Conservation (phyloP, 352 stramenopile species). For the Poterioochromonas sp. region DNA sequence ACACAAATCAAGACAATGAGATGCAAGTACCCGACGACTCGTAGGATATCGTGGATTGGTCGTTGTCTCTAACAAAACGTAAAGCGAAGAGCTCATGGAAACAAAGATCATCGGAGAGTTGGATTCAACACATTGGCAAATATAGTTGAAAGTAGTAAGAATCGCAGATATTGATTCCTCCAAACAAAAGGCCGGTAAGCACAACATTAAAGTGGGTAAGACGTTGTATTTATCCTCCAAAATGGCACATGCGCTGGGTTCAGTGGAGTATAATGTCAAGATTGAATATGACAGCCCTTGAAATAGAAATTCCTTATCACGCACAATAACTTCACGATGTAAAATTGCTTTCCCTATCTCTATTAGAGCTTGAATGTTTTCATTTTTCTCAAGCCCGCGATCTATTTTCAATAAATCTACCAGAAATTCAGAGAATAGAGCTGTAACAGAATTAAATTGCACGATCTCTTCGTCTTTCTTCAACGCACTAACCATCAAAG, state of each 20-base stretch:
- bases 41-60: background rate
- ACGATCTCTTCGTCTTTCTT: background rate
- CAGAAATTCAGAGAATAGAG: background rate
- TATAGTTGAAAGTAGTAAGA: slow-evolving; percentile 20
- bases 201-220: background rate
- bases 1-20: background rate
- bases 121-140: slow-evolving; percentile 28
- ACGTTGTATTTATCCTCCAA: slow-evolving; percentile 18
- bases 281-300: slow-evolving; percentile 16
- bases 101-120: background rate
- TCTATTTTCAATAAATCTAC: background rate
- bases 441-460: background rate
- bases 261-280: slow-evolving; percentile 16
- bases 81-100: background rate
- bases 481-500: background rate
- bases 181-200: background rate
- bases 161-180: background rate
- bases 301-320: background rate
- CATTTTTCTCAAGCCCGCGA: background rate
- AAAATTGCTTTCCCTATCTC: background rate
- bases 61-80: background rate
- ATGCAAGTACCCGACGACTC: background rate
- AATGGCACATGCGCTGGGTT: background rate
- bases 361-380: background rate
- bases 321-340: background rate